Evolutionary conservation across 768 basidiomycete genomes (phyloP), one percentile per base, ranked within the genome.

Genomic region (Podaxis sp.): DNA sequence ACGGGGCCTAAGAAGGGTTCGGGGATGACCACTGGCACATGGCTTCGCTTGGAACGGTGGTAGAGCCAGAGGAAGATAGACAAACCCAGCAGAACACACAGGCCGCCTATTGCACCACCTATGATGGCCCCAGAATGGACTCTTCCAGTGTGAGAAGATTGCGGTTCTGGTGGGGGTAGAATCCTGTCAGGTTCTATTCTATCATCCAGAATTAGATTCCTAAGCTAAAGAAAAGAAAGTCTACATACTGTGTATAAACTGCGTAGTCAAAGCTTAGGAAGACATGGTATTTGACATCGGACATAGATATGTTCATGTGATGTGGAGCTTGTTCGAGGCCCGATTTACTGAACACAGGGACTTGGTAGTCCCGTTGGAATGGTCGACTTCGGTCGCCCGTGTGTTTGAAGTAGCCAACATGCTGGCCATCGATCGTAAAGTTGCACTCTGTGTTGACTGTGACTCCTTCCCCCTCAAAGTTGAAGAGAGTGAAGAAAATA

Each of bases 401-500:
- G 48, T 70, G 68, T 36, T 32, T 44, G 44, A 69, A 71, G 14
- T 46, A 40, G n/a, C 61, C 66, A 6, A 56, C 62, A 11, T 55
- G 10, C 3, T 35, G 32, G 1, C 64, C 64, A 54, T 71, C 66
- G 21, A 71, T 42, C 7, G 66, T 66, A 52, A 71, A 71, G 37
- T 68, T 68, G 59, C 63, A 62, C 5, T 67, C 63, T 7, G 70
- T 71, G 10, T 59, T 55, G 7, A 67, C 63, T 0, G 68, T 65
- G 13, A 64, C 62, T 1, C 61, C 64, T 11, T 64, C 53, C 13
- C 68, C 72, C 13, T 60, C 62, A 51, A 65, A 62, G 60, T 77
- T 76, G n/a, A 72, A 71, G 10, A 76, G 74, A 32, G 76, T 73
- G 46, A 77, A 76, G 55, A 69, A 77, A 16, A 76, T 71, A 55